These are phyloP conservation scores for Stephanocyclus meneghinianus DNA, from an alignment of 352 stramenopile species.

Conservation along the genomic window DNA sequence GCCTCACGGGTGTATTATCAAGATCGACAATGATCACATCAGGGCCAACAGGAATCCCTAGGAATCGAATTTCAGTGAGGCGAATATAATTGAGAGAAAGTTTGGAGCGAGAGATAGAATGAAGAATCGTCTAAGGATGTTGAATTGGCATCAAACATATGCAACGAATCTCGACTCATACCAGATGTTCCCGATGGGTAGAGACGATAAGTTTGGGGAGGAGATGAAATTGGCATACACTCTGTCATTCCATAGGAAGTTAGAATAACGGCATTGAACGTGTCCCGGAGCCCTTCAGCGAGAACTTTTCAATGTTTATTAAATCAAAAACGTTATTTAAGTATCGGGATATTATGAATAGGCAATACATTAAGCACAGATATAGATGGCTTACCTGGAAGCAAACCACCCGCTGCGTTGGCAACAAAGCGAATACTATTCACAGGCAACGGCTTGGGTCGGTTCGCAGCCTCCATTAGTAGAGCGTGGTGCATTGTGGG, in stretches of 20 bases:
- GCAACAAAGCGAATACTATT: constrained; percentile 61
- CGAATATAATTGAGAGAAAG: no score
- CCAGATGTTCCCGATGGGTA: constrained; percentile 56
- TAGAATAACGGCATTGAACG: constrained; percentile 57
- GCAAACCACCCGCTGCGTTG: constrained; percentile 67
- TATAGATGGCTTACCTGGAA: constrained; percentile 34
- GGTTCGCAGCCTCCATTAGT: constrained; percentile 42
- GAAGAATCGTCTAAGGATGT: no score
- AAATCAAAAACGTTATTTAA: background rate
- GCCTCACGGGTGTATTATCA: background rate
- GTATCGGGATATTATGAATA: background rate
- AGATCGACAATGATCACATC: constrained; percentile 59
- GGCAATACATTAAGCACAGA: background rate
- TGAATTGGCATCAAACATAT: no score
- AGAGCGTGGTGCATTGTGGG: constrained; percentile 51
- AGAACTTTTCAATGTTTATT: constrained; percentile 8
- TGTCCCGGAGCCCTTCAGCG: constrained; percentile 41
- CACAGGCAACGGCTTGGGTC: constrained; percentile 12
- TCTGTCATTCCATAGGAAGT: constrained; percentile 75
- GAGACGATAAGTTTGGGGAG: constrained; percentile 60
- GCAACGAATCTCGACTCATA: background rate
- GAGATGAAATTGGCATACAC: constrained; percentile 72
- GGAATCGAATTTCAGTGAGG: no score
- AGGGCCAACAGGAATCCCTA: constrained; percentile 59
- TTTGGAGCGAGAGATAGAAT: background rate